A percentile compares a stretch with the other conserved stretches of the same genome.
Evolutionary conservation across 768 basidiomycete genomes (phyloP).

Genomic region (Tulasnella calospora): DNA sequence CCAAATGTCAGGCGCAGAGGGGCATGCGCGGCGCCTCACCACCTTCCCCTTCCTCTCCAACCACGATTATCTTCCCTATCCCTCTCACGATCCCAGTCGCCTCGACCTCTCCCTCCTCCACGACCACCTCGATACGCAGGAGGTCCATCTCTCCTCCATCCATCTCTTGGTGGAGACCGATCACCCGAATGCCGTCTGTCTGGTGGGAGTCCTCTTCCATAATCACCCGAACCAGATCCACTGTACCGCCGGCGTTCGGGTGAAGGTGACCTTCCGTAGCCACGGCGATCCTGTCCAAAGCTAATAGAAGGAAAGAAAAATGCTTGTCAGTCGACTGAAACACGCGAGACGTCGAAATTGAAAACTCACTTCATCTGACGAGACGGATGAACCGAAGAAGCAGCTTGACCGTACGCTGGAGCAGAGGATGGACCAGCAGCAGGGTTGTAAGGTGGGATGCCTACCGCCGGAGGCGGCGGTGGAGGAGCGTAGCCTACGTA

Average conservation of each 20-base stretch:
- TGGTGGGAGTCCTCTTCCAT: not conserved
- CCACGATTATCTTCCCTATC: not conserved
- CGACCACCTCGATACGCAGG: not conserved
- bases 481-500: not conserved
- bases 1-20: too few species aligned
- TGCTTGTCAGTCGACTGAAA: not conserved
- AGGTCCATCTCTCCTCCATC: not conserved
- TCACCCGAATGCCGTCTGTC: not conserved
- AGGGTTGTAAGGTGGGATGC: slow-evolving; percentile 16
- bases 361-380: slow-evolving; percentile 16
- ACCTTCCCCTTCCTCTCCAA: slow-evolving; percentile 9
- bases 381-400: not conserved
- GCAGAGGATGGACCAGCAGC: slow-evolving; percentile 2
- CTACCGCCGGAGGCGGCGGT: slow-evolving; percentile 4
- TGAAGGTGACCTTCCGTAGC: slow-evolving; percentile 11
- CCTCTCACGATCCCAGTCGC: not conserved
- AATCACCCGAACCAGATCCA: not conserved
- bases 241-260: not conserved
- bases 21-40: not conserved
- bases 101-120: slow-evolving; percentile 5
- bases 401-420: not conserved
- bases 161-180: slow-evolving; percentile 3
- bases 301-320: not conserved
- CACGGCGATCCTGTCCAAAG: not conserved
- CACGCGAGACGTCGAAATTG: not conserved